A percentile compares a stretch with the other conserved stretches of the same genome.
These are phyloP conservation scores for Penicillium ucsense DNA, from an alignment of 495 filamentous ascomycete species.

Conservation along the genomic window DNA sequence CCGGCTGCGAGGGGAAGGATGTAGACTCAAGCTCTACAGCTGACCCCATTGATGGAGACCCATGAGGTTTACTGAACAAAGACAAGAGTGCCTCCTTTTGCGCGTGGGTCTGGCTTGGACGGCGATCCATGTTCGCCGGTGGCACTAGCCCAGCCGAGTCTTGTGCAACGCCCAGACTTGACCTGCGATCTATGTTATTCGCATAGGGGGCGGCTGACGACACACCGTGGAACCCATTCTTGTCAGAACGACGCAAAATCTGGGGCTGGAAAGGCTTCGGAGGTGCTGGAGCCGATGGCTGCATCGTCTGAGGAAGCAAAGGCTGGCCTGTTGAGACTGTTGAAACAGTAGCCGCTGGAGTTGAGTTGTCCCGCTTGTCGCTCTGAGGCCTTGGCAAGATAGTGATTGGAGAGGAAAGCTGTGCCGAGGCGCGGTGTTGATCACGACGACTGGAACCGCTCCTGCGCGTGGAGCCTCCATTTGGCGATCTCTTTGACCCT, in stretches of 20 bases:
- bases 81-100: conserved; percentile 62
- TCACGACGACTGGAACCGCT: conserved; percentile 12
- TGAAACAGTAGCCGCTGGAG: background rate
- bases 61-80: conserved; percentile 54
- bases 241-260: conserved; percentile 47
- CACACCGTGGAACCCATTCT: conserved; percentile 18
- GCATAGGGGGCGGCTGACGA: conserved; percentile 4
- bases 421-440: conserved; percentile 8
- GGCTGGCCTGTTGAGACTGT: conserved; percentile 6
- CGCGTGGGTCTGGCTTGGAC: conserved; percentile 41
- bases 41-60: conserved; percentile 15
- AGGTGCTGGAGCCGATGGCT: conserved; percentile 17
- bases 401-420: conserved; percentile 30
- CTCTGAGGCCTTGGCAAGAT: conserved; percentile 35
- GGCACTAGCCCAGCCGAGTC: conserved; percentile 3
- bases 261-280: conserved; percentile 48
- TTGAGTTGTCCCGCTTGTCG: conserved; percentile 22
- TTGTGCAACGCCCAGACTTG: conserved; percentile 4
- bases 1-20: conserved; percentile 6
- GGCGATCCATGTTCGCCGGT: conserved; percentile 23
- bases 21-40: conserved; percentile 17
- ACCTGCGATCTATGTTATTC: conserved; percentile 7
- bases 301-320: conserved; percentile 1
- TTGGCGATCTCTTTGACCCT: conserved; percentile 8
- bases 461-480: conserved; percentile 14